Percentiles rank a stretch among this genome's conserved stretches.
phyloP scores from a whole-genome alignment of 2,329 filamentous ascomycete species.

The Talaromyces sp. region DNA sequence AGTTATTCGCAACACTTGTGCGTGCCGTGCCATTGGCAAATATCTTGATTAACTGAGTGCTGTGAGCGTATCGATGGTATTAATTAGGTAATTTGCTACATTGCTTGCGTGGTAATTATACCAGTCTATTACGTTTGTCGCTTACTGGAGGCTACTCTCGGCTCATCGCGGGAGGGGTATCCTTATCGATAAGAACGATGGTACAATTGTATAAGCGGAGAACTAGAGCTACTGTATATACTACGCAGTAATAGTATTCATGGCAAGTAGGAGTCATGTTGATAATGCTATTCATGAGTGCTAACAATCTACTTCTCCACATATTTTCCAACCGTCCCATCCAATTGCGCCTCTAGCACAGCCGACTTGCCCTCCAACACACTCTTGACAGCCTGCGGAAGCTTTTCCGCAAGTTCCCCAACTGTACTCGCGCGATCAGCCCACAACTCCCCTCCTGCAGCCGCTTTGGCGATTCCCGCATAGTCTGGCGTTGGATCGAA shows the following conservation, averaged over 20 bases:
- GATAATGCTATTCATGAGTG: not conserved
- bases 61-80: not conserved
- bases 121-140: not conserved
- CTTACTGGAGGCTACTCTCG: slow-evolving; percentile 4
- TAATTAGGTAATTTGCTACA: not conserved
- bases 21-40: not conserved
- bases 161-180: not conserved
- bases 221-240: too few species aligned
- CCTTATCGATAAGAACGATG: slow-evolving; percentile 3
- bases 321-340: slow-evolving; percentile 56
- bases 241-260: too few species aligned
- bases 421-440: slow-evolving; percentile 57
- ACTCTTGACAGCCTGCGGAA: slow-evolving; percentile 58
- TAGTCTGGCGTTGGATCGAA: slow-evolving; percentile 66
- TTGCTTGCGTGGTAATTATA: not conserved
- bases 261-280: not conserved
- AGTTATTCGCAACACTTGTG: not conserved
- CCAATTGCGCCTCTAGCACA: slow-evolving; percentile 59
- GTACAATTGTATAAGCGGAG: not conserved
- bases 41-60: not conserved
- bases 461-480: slow-evolving; percentile 64
- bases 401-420: slow-evolving; percentile 51
- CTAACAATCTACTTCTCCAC: slow-evolving; percentile 17
- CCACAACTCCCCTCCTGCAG: slow-evolving; percentile 60
- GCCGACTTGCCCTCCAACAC: slow-evolving; percentile 58